Evolutionary conservation across 495 filamentous ascomycete species (phyloP).

Genomic region (Neurospora sp.): DNA sequence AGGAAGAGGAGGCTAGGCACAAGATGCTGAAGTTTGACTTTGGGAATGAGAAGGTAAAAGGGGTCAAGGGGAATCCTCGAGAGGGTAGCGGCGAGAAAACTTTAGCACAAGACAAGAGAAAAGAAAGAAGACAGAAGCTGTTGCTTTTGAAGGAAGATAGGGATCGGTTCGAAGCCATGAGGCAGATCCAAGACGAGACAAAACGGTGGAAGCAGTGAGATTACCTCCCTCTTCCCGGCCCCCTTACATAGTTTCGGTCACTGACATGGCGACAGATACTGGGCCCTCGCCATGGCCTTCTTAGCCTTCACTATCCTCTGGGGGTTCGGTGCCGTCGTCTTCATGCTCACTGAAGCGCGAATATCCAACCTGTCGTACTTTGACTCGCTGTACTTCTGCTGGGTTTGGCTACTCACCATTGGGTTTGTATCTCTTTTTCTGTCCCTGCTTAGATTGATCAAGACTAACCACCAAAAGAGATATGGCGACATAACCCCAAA

Average conservation of each 20-base stretch:
- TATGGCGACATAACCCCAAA: constrained; percentile 60
- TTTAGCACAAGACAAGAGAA: constrained; percentile 41
- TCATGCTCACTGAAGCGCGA: constrained; percentile 34
- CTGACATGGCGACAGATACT: constrained; percentile 29
- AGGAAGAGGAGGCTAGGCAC: background rate
- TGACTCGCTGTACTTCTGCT: constrained; percentile 64
- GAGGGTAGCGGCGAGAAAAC: constrained; percentile 14
- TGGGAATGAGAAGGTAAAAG: constrained; percentile 15
- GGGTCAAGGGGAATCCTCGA: constrained; percentile 2
- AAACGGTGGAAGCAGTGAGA: constrained; percentile 44
- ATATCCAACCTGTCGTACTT: constrained; percentile 57
- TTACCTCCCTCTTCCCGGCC: background rate
- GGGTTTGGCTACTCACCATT: constrained; percentile 62
- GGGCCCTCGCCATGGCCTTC: constrained; percentile 47
- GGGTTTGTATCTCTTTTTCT: constrained; percentile 26
- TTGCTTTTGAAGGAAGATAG: constrained; percentile 43
- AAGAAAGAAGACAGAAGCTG: constrained; percentile 42
- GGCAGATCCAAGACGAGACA: constrained; percentile 55
- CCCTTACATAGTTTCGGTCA: background rate
- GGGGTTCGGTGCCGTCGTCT: constrained; percentile 61
- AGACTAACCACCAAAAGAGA: background rate
- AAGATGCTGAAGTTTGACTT: background rate
- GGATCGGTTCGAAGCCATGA: constrained; percentile 69
- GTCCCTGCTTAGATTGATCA: too few species aligned
- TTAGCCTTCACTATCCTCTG: constrained; percentile 55